These are phyloP conservation scores for Xerocomus brunneocitrinus DNA, from an alignment of 768 basidiomycete species.

Conservation along the genomic window DNA sequence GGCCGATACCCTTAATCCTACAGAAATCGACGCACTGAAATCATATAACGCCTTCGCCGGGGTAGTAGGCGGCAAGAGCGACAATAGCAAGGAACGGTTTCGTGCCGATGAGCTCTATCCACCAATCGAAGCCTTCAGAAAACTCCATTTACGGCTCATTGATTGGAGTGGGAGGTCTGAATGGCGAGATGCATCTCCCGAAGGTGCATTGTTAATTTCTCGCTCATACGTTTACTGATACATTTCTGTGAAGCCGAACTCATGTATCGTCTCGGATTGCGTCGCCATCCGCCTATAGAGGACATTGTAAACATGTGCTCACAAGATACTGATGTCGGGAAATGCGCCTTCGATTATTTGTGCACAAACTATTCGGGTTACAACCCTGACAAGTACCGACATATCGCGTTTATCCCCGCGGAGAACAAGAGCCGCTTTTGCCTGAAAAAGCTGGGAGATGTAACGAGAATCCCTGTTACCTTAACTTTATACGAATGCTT, in stretches of 20 bases:
- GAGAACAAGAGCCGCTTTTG: not conserved
- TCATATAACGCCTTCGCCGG: not conserved
- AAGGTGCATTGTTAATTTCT: conserved; percentile 49
- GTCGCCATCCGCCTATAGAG: conserved; percentile 57
- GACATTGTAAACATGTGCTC: conserved; percentile 65
- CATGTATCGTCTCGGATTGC: conserved; percentile 62
- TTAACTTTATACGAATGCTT: conserved; percentile 19
- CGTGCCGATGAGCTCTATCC: conserved; percentile 78
- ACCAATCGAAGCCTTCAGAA: conserved; percentile 65
- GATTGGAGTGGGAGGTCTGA: conserved; percentile 64
- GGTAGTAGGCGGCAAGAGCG: not conserved
- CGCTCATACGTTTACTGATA: not conserved
- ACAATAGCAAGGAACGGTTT: not conserved
- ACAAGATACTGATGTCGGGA: conserved; percentile 43
- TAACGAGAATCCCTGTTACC: conserved; percentile 42
- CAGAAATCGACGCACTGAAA: not conserved
- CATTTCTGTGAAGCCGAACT: conserved; percentile 63
- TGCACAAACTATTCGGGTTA: conserved; percentile 40
- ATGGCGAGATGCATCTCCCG: conserved; percentile 75
- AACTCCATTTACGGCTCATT: conserved; percentile 69
- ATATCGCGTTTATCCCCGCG: not conserved
- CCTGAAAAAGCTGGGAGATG: not conserved
- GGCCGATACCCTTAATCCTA: not conserved
- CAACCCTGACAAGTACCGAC: conserved; percentile 47
- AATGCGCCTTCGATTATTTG: conserved; percentile 69